These are phyloP conservation scores for Laburnicola sp. DNA, from an alignment of 2,329 filamentous ascomycete genomes.

Conservation along the genomic window DNA sequence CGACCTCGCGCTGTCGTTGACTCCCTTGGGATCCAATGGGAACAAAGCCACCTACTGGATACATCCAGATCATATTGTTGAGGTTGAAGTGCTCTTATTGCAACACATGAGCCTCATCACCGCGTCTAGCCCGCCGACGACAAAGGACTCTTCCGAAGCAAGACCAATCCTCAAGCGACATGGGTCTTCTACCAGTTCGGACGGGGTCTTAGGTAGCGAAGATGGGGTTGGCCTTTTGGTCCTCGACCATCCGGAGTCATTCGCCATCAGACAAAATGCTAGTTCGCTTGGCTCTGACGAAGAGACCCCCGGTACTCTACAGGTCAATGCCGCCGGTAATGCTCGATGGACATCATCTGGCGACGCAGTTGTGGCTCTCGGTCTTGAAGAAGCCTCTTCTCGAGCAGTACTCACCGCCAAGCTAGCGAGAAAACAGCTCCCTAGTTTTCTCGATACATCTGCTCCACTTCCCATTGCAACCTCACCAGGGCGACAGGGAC, in stretches of 20 bases:
- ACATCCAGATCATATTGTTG: constrained; percentile 57
- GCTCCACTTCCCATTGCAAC: neutral
- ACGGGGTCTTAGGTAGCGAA: constrained; percentile 34
- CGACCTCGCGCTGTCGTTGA: constrained; percentile 53
- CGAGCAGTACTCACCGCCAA: constrained; percentile 34
- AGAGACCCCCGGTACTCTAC: constrained; percentile 34
- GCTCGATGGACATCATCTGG: constrained; percentile 42
- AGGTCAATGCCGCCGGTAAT: constrained; percentile 38
- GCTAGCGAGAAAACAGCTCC: constrained; percentile 49
- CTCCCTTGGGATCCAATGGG: constrained; percentile 52
- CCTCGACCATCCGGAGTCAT: constrained; percentile 54
- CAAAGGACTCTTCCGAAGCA: constrained; percentile 22
- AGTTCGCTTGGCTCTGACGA: constrained; percentile 50
- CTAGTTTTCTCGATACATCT: constrained; percentile 44
- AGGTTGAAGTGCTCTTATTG: constrained; percentile 56
- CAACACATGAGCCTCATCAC: constrained; percentile 52
- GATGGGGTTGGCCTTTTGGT: constrained; percentile 49
- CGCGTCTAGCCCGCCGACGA: constrained; percentile 22
- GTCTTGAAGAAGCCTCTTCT: constrained; percentile 11
- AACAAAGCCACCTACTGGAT: constrained; percentile 58
- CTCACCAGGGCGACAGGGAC: neutral
- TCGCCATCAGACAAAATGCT: constrained; percentile 50
- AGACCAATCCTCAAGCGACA: constrained; percentile 26
- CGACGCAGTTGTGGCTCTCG: constrained; percentile 37
- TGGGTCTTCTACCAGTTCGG: constrained; percentile 29